Percentiles rank a stretch among this genome's conserved stretches.
phyloP scores from a whole-genome alignment of 2,329 filamentous ascomycete genomes.

The Stenocarpella maydis region DNA sequence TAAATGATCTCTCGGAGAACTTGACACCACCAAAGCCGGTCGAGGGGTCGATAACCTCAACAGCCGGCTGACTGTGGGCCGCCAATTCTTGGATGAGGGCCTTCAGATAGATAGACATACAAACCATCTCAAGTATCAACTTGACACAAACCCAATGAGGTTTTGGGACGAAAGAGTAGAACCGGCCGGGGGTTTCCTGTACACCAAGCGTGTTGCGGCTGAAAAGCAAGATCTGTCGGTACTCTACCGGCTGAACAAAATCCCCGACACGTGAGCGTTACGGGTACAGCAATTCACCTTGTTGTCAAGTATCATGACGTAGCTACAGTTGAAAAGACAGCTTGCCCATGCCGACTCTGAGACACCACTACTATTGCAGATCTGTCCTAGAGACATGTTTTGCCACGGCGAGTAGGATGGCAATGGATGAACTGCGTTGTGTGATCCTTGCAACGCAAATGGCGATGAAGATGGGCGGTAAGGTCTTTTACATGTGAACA shows the following conservation, averaged over 20 bases:
- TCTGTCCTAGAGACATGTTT: background rate
- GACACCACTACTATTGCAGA: background rate
- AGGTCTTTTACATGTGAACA: background rate
- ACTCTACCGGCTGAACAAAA: background rate
- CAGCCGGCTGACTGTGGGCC: too few species aligned
- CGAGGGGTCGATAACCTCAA: too few species aligned
- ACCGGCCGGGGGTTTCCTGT: too few species aligned
- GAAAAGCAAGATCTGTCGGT: background rate
- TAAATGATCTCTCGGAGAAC: too few species aligned
- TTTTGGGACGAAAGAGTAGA: too few species aligned
- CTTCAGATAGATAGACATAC: too few species aligned
- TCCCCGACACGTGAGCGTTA: background rate
- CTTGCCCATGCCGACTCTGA: background rate
- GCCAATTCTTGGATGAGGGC: too few species aligned
- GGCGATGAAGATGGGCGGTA: background rate
- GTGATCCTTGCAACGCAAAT: too few species aligned
- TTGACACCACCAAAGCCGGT: too few species aligned
- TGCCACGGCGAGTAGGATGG: background rate
- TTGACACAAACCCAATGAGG: background rate
- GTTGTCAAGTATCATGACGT: background rate
- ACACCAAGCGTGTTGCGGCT: background rate
- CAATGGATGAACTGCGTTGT: too few species aligned
- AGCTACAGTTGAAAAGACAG: background rate
- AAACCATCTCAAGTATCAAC: background rate
- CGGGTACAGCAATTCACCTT: background rate